A percentile compares a stretch with the other conserved stretches of the same genome.
Evolutionary conservation across 345 rosid genomes (phyloP).

Genomic region (Syzygium oleosum): DNA sequence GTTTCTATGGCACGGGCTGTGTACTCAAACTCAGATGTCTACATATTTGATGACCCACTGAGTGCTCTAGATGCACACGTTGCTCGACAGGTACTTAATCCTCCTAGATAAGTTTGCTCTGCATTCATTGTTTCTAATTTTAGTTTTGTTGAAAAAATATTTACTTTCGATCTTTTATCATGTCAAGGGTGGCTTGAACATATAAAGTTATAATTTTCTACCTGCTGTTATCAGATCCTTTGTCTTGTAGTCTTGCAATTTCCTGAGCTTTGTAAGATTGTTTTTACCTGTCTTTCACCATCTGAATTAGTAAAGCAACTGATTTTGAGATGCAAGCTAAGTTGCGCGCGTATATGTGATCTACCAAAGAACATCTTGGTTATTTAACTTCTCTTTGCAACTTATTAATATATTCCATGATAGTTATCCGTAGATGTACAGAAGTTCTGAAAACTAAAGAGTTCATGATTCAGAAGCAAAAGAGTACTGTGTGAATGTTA

Average conservation of each 20-base stretch:
- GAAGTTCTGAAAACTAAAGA: not conserved
- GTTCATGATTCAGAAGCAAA: not conserved
- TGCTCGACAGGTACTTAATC: constrained; percentile 71
- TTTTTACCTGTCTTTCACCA: not conserved
- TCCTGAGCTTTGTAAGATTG: not conserved
- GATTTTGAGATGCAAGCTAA: not conserved
- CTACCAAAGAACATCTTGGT: not conserved
- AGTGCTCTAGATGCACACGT: constrained; percentile 99
- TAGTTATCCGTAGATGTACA: not conserved
- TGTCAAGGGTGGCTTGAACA: not conserved
- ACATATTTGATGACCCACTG: constrained; percentile 91
- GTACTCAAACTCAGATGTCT: constrained; percentile 86
- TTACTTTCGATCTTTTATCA: not conserved
- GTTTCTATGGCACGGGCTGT: constrained; percentile 99
- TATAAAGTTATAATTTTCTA: not conserved
- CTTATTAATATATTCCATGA: not conserved
- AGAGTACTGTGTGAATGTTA: not conserved
- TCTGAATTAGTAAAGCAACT: not conserved
- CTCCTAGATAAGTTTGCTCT: not conserved
- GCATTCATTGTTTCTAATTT: not conserved
- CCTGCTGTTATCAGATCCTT: not conserved
- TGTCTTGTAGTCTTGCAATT: not conserved
- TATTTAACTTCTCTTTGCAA: not conserved
- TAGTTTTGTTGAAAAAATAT: not conserved
- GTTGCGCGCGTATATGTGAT: not conserved